Base-by-base conservation (phyloP, 2,329 filamentous ascomycete species). In the Catunica adiposa region DNA sequence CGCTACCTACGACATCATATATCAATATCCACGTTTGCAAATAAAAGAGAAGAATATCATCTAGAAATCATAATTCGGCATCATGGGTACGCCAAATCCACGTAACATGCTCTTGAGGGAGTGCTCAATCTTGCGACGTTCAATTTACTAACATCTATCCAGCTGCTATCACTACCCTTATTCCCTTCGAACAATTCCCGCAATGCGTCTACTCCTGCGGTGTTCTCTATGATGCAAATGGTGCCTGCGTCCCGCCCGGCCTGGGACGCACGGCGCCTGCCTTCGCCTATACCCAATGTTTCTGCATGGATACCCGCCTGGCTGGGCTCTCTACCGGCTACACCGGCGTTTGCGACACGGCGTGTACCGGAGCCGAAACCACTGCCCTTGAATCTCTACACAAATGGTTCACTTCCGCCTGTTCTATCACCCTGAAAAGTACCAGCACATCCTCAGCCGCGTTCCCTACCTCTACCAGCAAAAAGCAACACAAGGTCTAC, bases 351-450 rank as follows among this genome's bases (percentile, higher is more conserved):
- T 89, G 86, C 68, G 76, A 80, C 58, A 63, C 68, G 15, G 72
- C 71, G 22, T 88, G 84, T 63, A 15, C 34, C 14, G 58, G 57
- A 29, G 68, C 72, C 11, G 69, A 67, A 6, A 66, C 29, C 11
- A 34, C 71, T 2, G 62, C 73, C 0, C 69, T 82, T 50, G 63
- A 67, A 14, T 75, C 75, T 56, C 77, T 92, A 61, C 78, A 79
- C 61, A 71, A 67, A 55, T 94, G 87, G 87, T 92, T 83, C 65
- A 75, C 74, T 37, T 72, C 70, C 58, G 80, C 83, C 61, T 92
- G 87, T 66, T 66, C 66, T 37, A 73, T 74, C 57, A 37, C 58
- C 9, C 14, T 40, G 11, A 22, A 55, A 11, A 47, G 60, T 15
- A 61, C 63, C 9, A 57, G 57, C 2, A 60, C 62, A 11, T 59